Percentiles rank a stretch among this genome's conserved stretches.
Conservation (phyloP, 164 flowering plant genomes). For the Macadamia integrifolia region DNA sequence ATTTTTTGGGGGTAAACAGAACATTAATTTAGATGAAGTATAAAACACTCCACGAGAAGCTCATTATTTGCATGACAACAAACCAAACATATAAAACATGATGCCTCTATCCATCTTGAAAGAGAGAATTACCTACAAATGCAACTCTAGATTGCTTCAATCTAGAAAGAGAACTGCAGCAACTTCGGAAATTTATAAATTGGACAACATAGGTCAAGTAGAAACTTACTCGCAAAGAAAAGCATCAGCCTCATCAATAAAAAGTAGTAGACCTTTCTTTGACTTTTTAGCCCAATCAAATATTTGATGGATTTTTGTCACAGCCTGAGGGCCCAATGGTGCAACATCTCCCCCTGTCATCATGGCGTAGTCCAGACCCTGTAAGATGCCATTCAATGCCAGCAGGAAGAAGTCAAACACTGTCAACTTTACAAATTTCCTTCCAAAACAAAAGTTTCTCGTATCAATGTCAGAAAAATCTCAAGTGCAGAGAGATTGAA, state of each 20-base stretch:
- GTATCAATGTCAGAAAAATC: too few species aligned
- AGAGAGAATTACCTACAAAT: too few species aligned
- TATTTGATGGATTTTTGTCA: constrained; percentile 86
- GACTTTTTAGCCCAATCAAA: constrained; percentile 95
- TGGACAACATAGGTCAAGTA: neutral
- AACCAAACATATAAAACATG: too few species aligned
- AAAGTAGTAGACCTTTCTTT: constrained; percentile 71
- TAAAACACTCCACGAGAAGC: too few species aligned
- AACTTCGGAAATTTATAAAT: neutral
- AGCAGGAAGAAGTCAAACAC: neutral
- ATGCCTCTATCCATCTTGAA: too few species aligned
- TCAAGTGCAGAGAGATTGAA: neutral
- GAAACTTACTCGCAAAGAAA: constrained; percentile 89
- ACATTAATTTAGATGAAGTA: too few species aligned
- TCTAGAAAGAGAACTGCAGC: too few species aligned
- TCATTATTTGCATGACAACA: too few species aligned
- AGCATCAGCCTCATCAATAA: constrained; percentile 96
- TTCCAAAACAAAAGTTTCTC: too few species aligned
- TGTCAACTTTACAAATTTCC: too few species aligned
- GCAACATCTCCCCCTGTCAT: constrained; percentile 99
- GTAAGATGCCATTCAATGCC: constrained; percentile 8
- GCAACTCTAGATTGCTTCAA: too few species aligned
- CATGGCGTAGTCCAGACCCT: constrained; percentile 99
- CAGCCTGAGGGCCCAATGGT: constrained; percentile 88
- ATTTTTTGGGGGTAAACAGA: too few species aligned